These are phyloP conservation scores for Umbelopsis isabellina DNA, from an alignment of 192 early-diverging fungal genomes.

Conservation along the genomic window DNA sequence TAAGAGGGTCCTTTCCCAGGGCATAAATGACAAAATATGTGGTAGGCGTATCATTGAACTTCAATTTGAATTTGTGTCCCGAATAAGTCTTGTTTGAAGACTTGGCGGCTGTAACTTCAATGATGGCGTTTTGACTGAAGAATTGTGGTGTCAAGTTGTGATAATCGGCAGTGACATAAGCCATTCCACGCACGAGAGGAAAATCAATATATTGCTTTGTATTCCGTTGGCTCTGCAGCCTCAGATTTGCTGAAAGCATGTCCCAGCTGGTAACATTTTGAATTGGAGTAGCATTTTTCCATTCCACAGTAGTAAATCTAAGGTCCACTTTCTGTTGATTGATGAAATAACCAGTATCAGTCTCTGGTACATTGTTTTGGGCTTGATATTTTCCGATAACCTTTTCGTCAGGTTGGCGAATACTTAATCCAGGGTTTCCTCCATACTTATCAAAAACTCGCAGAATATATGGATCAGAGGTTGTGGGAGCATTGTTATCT, in stretches of 20 bases:
- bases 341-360: constrained; percentile 31
- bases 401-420: constrained; percentile 29
- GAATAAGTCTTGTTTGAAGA: constrained; percentile 3
- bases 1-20: constrained; percentile 26
- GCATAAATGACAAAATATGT: constrained; percentile 36
- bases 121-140: constrained; percentile 35
- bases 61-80: constrained; percentile 33
- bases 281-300: constrained; percentile 7
- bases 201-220: constrained; percentile 23
- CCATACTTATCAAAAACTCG: constrained; percentile 33
- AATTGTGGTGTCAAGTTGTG: constrained; percentile 39
- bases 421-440: constrained; percentile 37
- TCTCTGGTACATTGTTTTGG: constrained; percentile 35
- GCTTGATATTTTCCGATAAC: constrained; percentile 28
- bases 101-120: constrained; percentile 16
- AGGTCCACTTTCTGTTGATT: constrained; percentile 35
- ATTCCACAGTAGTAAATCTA: constrained; percentile 34
- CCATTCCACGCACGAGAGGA: constrained; percentile 37
- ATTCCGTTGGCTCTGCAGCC: constrained; percentile 15
- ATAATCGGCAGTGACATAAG: constrained; percentile 37
- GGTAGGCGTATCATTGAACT: constrained; percentile 29
- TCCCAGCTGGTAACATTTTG: constrained; percentile 34
- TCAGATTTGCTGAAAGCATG: constrained; percentile 25
- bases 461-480: constrained; percentile 41
- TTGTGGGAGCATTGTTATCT: constrained; percentile 34